Percentiles rank a stretch among this genome's conserved stretches.
These are phyloP conservation scores for Smittium culicis DNA, from an alignment of 371 early-diverging fungal genomes.

Conservation along the genomic window DNA sequence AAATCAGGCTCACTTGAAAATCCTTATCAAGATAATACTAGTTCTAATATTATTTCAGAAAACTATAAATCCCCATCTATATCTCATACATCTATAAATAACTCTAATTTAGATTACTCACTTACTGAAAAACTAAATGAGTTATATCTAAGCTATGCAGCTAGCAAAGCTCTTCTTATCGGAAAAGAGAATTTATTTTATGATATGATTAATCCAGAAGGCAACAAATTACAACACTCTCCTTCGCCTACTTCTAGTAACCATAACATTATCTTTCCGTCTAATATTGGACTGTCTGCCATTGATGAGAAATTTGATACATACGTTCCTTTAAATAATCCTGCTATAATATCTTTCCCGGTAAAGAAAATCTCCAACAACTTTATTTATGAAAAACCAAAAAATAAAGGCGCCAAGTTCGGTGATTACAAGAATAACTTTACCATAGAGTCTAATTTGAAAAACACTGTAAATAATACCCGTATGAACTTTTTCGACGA, in stretches of 20 bases:
- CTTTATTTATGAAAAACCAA: neutral
- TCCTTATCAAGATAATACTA: neutral
- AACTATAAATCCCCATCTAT: neutral
- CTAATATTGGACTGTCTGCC: neutral
- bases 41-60: too few relatives aligned
- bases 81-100: neutral
- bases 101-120: neutral
- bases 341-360: neutral
- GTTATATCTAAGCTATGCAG: neutral
- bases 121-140: neutral
- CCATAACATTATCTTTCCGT: neutral
- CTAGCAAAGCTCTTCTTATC: neutral
- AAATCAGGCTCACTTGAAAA: neutral
- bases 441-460: neutral
- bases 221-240: neutral
- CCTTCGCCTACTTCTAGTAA: neutral
- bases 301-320: neutral
- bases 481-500: neutral
- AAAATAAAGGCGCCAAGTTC: neutral
- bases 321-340: neutral
- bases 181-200: neutral
- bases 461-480: neutral
- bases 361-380: neutral
- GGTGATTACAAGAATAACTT: neutral
- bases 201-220: neutral